These are phyloP conservation scores for Lactarius evosmus DNA, from an alignment of 768 basidiomycete species.

Conservation along the genomic window DNA sequence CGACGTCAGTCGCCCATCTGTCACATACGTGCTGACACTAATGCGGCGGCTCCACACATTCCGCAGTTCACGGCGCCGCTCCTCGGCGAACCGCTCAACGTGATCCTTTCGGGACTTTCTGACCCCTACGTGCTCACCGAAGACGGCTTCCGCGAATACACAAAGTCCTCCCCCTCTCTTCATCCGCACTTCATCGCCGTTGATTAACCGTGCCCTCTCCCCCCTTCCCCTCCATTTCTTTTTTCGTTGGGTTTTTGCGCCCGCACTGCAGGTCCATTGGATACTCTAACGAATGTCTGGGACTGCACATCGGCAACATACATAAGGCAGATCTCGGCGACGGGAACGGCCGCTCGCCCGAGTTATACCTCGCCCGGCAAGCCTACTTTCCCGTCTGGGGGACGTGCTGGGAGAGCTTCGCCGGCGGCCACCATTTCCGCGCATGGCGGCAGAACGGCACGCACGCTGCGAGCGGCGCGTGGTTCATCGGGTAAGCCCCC, in stretches of 20 bases:
- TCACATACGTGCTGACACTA: neutral
- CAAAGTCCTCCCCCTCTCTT: constrained; percentile 46
- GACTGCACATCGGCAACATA: constrained; percentile 68
- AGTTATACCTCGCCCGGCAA: constrained; percentile 74
- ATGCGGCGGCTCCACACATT: neutral
- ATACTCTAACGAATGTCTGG: constrained; percentile 79
- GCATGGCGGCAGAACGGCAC: constrained; percentile 89
- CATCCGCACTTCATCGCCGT: neutral
- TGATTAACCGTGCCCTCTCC: neutral
- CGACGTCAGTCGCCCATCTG: constrained; percentile 52
- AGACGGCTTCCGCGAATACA: constrained; percentile 61
- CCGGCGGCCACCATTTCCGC: constrained; percentile 86
- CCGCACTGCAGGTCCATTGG: constrained; percentile 59
- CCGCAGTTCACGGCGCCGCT: constrained; percentile 59
- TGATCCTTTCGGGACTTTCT: constrained; percentile 74
- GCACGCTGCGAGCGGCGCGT: constrained; percentile 65
- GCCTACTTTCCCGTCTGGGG: constrained; percentile 76
- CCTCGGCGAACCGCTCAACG: constrained; percentile 79
- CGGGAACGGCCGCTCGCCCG: constrained; percentile 64
- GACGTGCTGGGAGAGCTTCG: constrained; percentile 84
- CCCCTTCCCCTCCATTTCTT: neutral
- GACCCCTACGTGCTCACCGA: constrained; percentile 81
- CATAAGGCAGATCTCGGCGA: constrained; percentile 85
- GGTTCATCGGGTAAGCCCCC: constrained; percentile 66
- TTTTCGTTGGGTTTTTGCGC: neutral